Percentiles rank a stretch among this genome's conserved stretches.
phyloP scores from a whole-genome alignment of 2,329 filamentous ascomycete genomes.

The Colletotrichum spinosum region DNA sequence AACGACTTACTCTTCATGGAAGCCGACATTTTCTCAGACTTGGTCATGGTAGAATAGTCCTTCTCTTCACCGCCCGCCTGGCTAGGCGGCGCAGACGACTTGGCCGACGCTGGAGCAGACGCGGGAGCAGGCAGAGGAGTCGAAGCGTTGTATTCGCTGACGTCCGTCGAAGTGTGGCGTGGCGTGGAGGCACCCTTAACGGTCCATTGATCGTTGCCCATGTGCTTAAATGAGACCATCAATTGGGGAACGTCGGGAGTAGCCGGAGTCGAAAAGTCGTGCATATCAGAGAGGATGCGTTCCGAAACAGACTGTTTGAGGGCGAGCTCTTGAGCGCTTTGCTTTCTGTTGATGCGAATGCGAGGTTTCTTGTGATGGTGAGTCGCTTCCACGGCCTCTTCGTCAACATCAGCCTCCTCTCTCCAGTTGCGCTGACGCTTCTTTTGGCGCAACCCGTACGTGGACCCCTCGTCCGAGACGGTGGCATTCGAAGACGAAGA shows the following conservation, averaged over 20 bases:
- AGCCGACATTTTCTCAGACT: conserved; percentile 74
- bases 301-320: conserved; percentile 20
- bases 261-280: conserved; percentile 13
- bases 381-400: conserved; percentile 48
- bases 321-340: conserved; percentile 22
- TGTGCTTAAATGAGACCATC: conserved; percentile 30
- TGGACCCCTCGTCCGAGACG: conserved; percentile 40
- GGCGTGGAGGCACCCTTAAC: conserved; percentile 9
- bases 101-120: conserved; percentile 36
- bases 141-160: conserved; percentile 22
- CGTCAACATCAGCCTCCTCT: conserved; percentile 58
- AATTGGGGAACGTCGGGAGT: conserved; percentile 16
- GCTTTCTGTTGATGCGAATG: conserved; percentile 36
- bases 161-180: conserved; percentile 36
- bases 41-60: conserved; percentile 71
- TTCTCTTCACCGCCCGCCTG: conserved; percentile 54
- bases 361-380: conserved; percentile 48
- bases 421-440: conserved; percentile 67
- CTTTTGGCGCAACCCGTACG: conserved; percentile 35
- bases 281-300: conserved; percentile 27
- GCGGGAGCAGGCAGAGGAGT: conserved; percentile 27
- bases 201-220: conserved; percentile 32
- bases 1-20: conserved; percentile 71
- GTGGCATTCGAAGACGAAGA: conserved; percentile 66
- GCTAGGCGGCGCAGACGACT: conserved; percentile 36